Percentiles rank a stretch among this genome's conserved stretches.
Evolutionary conservation across 139 green algal genomes (phyloP).

Genomic region (Haematococcus sp.): DNA sequence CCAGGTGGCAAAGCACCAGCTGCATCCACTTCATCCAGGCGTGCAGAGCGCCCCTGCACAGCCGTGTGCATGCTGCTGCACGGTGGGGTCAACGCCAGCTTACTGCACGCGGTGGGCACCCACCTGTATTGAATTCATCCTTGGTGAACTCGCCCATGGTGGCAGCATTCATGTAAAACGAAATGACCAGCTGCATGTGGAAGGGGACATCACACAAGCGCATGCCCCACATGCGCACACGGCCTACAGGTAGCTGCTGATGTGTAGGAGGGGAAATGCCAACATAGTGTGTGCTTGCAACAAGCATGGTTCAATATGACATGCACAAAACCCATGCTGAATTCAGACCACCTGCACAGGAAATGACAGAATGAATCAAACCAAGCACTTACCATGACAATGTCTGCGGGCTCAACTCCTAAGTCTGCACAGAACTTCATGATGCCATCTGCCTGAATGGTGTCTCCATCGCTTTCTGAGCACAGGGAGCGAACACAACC

Average conservation of each 20-base stretch:
- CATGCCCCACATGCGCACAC: neutral
- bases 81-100: too few species aligned
- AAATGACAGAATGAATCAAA: too few species aligned
- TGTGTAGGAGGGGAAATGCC: neutral
- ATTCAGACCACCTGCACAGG: too few species aligned
- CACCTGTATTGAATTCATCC: constrained; percentile 64
- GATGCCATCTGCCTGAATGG: constrained; percentile 73
- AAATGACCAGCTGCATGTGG: constrained; percentile 76
- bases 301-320: too few species aligned
- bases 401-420: constrained; percentile 74
- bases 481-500: neutral
- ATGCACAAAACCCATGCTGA: too few species aligned
- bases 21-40: too few species aligned
- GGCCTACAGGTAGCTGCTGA: too few species aligned
- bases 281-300: neutral
- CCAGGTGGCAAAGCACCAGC: too few species aligned
- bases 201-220: neutral
- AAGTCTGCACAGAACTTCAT: constrained; percentile 76
- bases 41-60: too few species aligned
- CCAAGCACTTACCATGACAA: constrained; percentile 57
- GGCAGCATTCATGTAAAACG: constrained; percentile 74
- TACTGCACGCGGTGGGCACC: too few species aligned
- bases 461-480: constrained; percentile 44
- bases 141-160: constrained; percentile 88
- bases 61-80: too few species aligned